These are phyloP conservation scores for Tylopilus balloui DNA, from an alignment of 768 basidiomycete genomes.

Conservation along the genomic window DNA sequence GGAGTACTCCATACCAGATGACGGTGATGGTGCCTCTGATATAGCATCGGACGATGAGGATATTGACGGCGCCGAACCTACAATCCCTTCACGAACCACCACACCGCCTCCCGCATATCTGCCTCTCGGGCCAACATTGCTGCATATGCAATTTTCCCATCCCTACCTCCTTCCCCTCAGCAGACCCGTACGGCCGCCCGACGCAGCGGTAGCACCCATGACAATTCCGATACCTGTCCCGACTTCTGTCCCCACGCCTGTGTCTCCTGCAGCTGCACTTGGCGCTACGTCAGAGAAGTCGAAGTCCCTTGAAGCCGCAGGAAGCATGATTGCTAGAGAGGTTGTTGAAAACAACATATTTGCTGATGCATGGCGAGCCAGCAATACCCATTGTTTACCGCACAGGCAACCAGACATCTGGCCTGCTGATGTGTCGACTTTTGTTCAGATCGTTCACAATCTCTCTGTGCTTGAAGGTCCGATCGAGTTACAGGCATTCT, in stretches of 20 bases:
- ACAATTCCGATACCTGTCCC: conserved; percentile 38
- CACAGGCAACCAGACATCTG: conserved; percentile 41
- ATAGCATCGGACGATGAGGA: conserved; percentile 39
- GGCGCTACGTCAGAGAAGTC: conserved; percentile 62
- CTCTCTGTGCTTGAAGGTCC: conserved; percentile 39
- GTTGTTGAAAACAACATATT: conserved; percentile 70
- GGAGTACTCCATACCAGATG: conserved; percentile 31
- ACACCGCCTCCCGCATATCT: conserved; percentile 72
- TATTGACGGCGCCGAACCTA: conserved; percentile 27
- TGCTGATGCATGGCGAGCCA: conserved; percentile 60
- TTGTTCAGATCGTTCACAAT: conserved; percentile 36
- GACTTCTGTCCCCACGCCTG: conserved; percentile 73
- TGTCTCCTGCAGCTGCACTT: conserved; percentile 72
- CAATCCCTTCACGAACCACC: conserved; percentile 45
- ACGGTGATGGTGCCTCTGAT: conserved; percentile 38
- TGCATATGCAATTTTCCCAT: conserved; percentile 69
- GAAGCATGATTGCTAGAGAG: conserved; percentile 58
- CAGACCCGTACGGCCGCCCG: conserved; percentile 56
- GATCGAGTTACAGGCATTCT: conserved; percentile 42
- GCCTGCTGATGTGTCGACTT: conserved; percentile 50
- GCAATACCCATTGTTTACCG: conserved; percentile 22
- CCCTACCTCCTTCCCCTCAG: conserved; percentile 56
- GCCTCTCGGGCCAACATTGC: conserved; percentile 62
- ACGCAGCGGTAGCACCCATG: conserved; percentile 44
- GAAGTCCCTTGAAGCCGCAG: conserved; percentile 64